Base-by-base conservation (phyloP, 148 eudicot genomes). In the Nepenthes gracilis region DNA sequence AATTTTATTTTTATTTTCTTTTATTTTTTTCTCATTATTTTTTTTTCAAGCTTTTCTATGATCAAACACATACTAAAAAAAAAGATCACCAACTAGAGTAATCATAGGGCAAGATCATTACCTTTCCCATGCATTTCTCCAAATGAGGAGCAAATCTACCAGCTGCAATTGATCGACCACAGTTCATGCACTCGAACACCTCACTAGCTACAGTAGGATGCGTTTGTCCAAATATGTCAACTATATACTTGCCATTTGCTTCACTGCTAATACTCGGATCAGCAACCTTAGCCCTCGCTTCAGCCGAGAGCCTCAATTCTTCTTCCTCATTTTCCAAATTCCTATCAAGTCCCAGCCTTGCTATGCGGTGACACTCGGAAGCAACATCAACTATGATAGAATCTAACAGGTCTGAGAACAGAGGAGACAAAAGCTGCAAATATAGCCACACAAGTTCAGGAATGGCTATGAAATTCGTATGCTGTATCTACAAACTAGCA, bases 111-210 rank as follows among this genome's bases (percentile, higher is more conserved):
- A 56, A 52, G 10, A 57, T 35, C 2, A 43, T 63, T 79, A 93
- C 98, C 96, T 93, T 93, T 70, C 98, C 98, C 98, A 93, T 93
- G 84, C 98, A 93, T 74, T 88, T 88, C 79, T 88, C 98, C 74
- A 93, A 72, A 74, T 93, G 98, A 73, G 98, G 96, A 63, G 98
- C 98, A 74, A 93, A 93, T 66, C 95, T 74, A 54, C 98, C 98
- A 55, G 98, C 96, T 62, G 85, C 66, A 59, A 93, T 72, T 14
- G 96, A 82, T 54, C 95, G 81, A 12, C 95, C 80, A 65, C 98
- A 93, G 67, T 93, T 93, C 98, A 93, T 88, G 78, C 98, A 93
- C 6, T 88, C 87, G 35, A 92, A 82, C 62, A 93, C 51, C 36
- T 93, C 98, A 61, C 67, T 82, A 54, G 98, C 98, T 23, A 86